Evolutionary conservation across 2,329 filamentous ascomycete genomes (phyloP).

Genomic region (Calonectria pseudoturangicola): DNA sequence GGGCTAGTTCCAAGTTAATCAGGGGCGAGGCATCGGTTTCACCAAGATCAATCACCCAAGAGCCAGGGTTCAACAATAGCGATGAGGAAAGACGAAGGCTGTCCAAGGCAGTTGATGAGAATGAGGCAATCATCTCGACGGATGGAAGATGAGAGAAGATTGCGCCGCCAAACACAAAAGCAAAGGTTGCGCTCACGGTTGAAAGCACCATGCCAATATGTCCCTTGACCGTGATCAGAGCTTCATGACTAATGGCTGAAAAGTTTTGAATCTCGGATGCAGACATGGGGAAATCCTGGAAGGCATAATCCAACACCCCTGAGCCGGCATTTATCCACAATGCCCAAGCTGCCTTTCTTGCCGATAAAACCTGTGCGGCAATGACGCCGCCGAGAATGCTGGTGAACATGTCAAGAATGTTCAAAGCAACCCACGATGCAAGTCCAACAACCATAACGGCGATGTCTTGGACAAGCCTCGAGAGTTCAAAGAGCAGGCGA

Average conservation of each 20-base stretch:
- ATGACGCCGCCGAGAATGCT: slow-evolving; percentile 58
- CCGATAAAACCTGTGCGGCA: slow-evolving; percentile 55
- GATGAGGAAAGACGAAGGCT: slow-evolving; percentile 48
- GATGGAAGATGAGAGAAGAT: slow-evolving; percentile 54
- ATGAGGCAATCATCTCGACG: slow-evolving; percentile 33
- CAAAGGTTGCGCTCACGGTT: slow-evolving; percentile 61
- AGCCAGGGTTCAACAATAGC: slow-evolving; percentile 66
- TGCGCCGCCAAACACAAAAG: slow-evolving; percentile 68
- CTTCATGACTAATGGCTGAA: slow-evolving; percentile 84
- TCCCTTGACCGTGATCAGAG: slow-evolving; percentile 76
- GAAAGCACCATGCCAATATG: slow-evolving; percentile 66
- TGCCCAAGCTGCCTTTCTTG: slow-evolving; percentile 64
- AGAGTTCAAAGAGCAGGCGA: slow-evolving; percentile 81
- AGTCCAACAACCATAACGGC: slow-evolving; percentile 79
- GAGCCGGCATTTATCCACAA: slow-evolving; percentile 65
- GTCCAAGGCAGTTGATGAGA: slow-evolving; percentile 42
- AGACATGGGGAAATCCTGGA: slow-evolving; percentile 70
- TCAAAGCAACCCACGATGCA: slow-evolving; percentile 65
- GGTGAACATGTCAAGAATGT: slow-evolving; percentile 62
- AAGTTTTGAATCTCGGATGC: slow-evolving; percentile 83
- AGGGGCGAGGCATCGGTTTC: slow-evolving; percentile 61
- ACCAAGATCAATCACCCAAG: slow-evolving; percentile 76
- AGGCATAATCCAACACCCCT: slow-evolving; percentile 70
- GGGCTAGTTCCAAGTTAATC: slow-evolving; percentile 76
- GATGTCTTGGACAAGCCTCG: slow-evolving; percentile 87